Evolutionary conservation across 768 basidiomycete genomes (phyloP).

Genomic region (Boletus sensibilis): DNA sequence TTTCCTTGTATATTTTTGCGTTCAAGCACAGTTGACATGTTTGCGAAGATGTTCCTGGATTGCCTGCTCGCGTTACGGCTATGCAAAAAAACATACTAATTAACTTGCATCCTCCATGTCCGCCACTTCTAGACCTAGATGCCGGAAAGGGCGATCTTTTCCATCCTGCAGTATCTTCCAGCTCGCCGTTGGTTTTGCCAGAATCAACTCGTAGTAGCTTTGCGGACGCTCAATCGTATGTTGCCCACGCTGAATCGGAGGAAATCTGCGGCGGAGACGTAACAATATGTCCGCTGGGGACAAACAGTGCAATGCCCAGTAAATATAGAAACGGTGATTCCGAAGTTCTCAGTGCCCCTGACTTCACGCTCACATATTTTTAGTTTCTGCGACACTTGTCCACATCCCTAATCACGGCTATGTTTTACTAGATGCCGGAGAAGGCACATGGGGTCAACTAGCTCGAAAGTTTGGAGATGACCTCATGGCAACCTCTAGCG

Average conservation of each 20-base stretch:
- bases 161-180: conserved; percentile 24
- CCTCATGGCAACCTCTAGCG: conserved; percentile 34
- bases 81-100: conserved; percentile 45
- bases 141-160: conserved; percentile 31
- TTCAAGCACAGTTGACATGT: background rate
- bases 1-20: background rate
- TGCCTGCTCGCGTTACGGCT: conserved; percentile 46
- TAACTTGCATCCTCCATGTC: conserved; percentile 46
- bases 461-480: conserved; percentile 69
- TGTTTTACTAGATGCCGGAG: conserved; percentile 85
- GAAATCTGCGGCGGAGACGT: conserved; percentile 59
- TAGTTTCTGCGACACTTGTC: conserved; percentile 77
- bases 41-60: conserved; percentile 35
- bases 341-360: conserved; percentile 9
- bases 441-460: conserved; percentile 92
- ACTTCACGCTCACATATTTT: background rate
- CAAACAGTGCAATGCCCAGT: conserved; percentile 81
- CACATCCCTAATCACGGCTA: conserved; percentile 69
- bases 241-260: background rate
- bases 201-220: conserved; percentile 40
- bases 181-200: conserved; percentile 19
- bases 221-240: conserved; percentile 31
- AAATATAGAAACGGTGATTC: conserved; percentile 81
- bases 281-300: conserved; percentile 75
- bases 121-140: conserved; percentile 38